Conservation (phyloP, 2,329 filamentous ascomycete genomes). For the Metarhizium guizhouense region DNA sequence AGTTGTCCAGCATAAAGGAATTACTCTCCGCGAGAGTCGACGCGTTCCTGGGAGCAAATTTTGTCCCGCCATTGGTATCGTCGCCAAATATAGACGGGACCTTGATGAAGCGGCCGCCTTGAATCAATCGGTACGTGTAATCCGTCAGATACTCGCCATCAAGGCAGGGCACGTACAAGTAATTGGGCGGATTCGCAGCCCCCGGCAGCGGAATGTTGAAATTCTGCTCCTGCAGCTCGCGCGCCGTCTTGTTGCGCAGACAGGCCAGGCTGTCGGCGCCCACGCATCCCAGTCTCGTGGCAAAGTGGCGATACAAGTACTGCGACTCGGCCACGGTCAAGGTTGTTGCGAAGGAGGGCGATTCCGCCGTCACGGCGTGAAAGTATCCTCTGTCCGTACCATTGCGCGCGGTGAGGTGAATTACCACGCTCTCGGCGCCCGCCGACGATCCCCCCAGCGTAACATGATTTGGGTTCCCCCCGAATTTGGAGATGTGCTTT, state of each 20-base stretch:
- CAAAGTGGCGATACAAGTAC: slow-evolving; percentile 43
- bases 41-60: slow-evolving; percentile 21
- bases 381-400: slow-evolving; percentile 40
- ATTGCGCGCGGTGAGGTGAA: slow-evolving; percentile 51
- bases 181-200: slow-evolving; percentile 28
- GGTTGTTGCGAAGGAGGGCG: slow-evolving; percentile 41
- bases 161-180: slow-evolving; percentile 45
- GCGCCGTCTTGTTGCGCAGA: slow-evolving; percentile 31
- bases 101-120: slow-evolving; percentile 39
- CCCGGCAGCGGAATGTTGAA: slow-evolving; percentile 25
- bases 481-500: slow-evolving; percentile 56
- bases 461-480: slow-evolving; percentile 59
- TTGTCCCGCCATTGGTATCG: slow-evolving; percentile 29
- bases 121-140: slow-evolving; percentile 39
- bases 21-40: slow-evolving; percentile 24
- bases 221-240: slow-evolving; percentile 33
- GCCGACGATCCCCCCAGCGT: slow-evolving; percentile 61
- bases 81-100: slow-evolving; percentile 42
- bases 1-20: slow-evolving; percentile 23
- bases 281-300: slow-evolving; percentile 32
- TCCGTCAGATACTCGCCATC: slow-evolving; percentile 44
- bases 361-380: slow-evolving; percentile 40
- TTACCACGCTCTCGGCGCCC: slow-evolving; percentile 55
- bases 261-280: slow-evolving; percentile 33
- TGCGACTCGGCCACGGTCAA: slow-evolving; percentile 36